Evolutionary conservation across 176 grass and related monocot species (phyloP), one percentile per base, ranked within the genome.

Genomic region (Pontederia paniculata): DNA sequence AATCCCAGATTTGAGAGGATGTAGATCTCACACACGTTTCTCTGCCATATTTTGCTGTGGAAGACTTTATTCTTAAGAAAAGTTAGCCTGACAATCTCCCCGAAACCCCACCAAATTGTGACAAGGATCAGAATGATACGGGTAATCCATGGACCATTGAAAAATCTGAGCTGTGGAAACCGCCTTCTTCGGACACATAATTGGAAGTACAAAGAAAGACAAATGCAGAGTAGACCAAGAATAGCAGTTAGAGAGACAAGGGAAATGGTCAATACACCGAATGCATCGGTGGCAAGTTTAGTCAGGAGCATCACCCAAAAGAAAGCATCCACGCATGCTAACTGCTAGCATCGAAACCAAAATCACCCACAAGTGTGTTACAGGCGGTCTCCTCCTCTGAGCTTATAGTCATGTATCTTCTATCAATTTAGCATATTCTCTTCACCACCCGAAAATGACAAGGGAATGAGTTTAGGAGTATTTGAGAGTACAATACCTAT

Each of bases 1-100:
- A 97, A 90, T 48, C 93, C 93, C 23, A 97, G 67, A 79, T 90
- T 90, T 47, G 86, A 90, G 55, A 90, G 63, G 52, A 90, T 70
- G 42, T 90, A 97, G 65, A 90, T 78, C 68, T 84, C 71, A 79
- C 93, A 97, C 10, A 88, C 69, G 23, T 71, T 81, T 18, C 22
- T 68, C 47, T 86, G 82, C 74, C 85, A 90, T 69, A 65, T 19
- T 17, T 48, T 17, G 21, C 80, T 52, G 56, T 79, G 76, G 70
- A 81, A 69, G 21, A 90, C 23, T 20, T 68, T 71, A 0, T 72
- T 73, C 51, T 84, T 84, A 58, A 97, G 10, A 41, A 81, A 84
- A 63, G 74, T 83, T 45, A 97, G 77, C 19, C 93, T 64, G 31
- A 81, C 17, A 65, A 90, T 73, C 61, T 97, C 82, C 25, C 85